Evolutionary conservation across 768 basidiomycete genomes (phyloP), one percentile per base, ranked within the genome.

Genomic region (Kockovaella imperatae): DNA sequence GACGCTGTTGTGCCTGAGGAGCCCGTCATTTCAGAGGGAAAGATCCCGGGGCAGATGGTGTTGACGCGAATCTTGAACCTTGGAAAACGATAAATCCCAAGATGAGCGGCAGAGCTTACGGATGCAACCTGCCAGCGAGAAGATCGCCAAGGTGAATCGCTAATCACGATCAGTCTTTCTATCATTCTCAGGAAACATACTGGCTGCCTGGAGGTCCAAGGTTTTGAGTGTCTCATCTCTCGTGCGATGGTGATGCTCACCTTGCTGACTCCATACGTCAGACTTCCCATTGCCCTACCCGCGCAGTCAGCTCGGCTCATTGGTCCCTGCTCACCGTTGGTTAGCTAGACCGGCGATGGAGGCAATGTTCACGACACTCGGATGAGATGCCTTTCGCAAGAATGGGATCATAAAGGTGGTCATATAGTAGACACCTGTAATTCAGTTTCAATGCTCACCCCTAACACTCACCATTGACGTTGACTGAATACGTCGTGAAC

Each of bases 21-120:
- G 8, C 64, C 64, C 13, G 68, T 70, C 65, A 70, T 70, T 32
- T 67, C 66, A 10, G 60, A 58, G 0, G 66, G 66, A 60, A 67
- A 70, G 52, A 67, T 59, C n/a, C 68, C 68, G 1, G 68, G 68
- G 30, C 56, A 58, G 47, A 70, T 62, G 21, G 60, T 63, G 50
- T 69, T 69, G 42, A 69, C 68, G n/a, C 68, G 60, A 47, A 69
- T 69, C 44, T 65, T 65, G 42, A 67, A 50, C 3, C 68, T 69
- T 34, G n/a, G 31, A 0, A 28, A 30, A 15, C 3, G 39, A n/a
- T 30, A 4, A 8, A 4, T 15, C 20, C 29, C 40, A 38, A 2
- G 17, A 23, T n/a, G 17, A 36, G 17, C 8, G 23, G 6, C 15
- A 29, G 11, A 7, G 49, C 63, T 49, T 26, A 66, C 64, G 64